Evolutionary conservation across 2,329 filamentous ascomycete genomes (phyloP).

Genomic region (Xylariaceae sp.): DNA sequence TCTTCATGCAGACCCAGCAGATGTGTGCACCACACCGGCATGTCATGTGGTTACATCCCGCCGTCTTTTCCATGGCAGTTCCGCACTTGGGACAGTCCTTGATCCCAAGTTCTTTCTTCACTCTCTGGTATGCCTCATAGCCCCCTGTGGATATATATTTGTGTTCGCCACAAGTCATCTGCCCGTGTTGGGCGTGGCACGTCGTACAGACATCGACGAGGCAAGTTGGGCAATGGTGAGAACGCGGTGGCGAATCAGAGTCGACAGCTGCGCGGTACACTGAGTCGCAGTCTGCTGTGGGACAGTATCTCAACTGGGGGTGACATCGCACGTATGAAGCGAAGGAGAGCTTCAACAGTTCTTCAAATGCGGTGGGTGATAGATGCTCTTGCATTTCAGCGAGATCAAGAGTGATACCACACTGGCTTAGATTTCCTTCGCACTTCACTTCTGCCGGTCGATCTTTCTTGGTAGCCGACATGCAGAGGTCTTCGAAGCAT

Average conservation of each 20-base stretch:
- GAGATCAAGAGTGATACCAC: constrained; percentile 24
- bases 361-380: constrained; percentile 6
- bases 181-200: constrained; percentile 34
- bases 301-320: constrained; percentile 37
- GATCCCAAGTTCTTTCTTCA: constrained; percentile 34
- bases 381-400: constrained; percentile 28
- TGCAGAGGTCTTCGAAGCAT: constrained; percentile 37
- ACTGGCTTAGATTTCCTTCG: constrained; percentile 23
- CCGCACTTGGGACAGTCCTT: constrained; percentile 40
- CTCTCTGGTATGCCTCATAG: constrained; percentile 23
- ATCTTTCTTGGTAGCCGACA: constrained; percentile 10
- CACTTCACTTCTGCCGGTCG: constrained; percentile 22
- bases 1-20: constrained; percentile 44
- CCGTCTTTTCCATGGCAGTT: constrained; percentile 38
- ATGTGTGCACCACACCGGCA: constrained; percentile 43
- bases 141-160: constrained; percentile 24
- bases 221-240: constrained; percentile 33
- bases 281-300: constrained; percentile 39
- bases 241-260: no score
- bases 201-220: constrained; percentile 31
- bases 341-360: constrained; percentile 28
- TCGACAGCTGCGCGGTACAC: constrained; percentile 33
- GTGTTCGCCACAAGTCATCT: constrained; percentile 33
- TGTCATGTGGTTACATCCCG: constrained; percentile 45
- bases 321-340: constrained; percentile 31